Evolutionary conservation across 768 basidiomycete genomes (phyloP), one percentile per base, ranked within the genome.

Genomic region (Sutorius australiensis): DNA sequence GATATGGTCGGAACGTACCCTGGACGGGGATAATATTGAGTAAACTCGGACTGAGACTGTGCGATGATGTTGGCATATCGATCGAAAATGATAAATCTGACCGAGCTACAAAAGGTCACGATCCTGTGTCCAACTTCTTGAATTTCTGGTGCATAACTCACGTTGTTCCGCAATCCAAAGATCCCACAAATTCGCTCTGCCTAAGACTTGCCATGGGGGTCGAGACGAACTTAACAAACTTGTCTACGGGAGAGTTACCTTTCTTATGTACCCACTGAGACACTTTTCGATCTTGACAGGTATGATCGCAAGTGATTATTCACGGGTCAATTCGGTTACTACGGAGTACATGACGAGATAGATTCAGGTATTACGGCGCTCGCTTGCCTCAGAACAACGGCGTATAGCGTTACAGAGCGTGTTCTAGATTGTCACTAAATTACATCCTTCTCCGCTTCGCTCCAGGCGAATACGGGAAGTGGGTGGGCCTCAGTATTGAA

Each of bases 161-260:
- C 92, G 94, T 97, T 45, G 94, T 97, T 37, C 94, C 94, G 65
- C 94, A 95, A 71, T 97, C 94, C 54, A 97, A 77, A 46, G 92
- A 91, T 50, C 92, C 94, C 40, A 97, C 86, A 68, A 95, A 93
- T 66, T 93, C 85, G 54, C 84, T 85, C 61, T 81, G 79, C 62
- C 80, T 84, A 47, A 77, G 72, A 41, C 47, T 43, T 14, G 64
- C 41, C 75, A 78, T 75, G 53, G 27, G 33, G 8, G 53, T 43
- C 24, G 4, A 24, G 38, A 39, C 1, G 24, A 55, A 3, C 24
- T 24, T 24, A 19, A 53, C 27, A 10, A 11, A 37, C n/a, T n/a
- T 9, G n/a, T 32, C 19, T 31, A 31, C 21, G 45, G 45, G 41
- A 50, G 14, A 31, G 27, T 58, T 63, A 14, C 52, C 44, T 61